These are phyloP conservation scores for Ganoderma lucidum DNA, from an alignment of 1,284 basidiomycete genomes.

Conservation along the genomic window DNA sequence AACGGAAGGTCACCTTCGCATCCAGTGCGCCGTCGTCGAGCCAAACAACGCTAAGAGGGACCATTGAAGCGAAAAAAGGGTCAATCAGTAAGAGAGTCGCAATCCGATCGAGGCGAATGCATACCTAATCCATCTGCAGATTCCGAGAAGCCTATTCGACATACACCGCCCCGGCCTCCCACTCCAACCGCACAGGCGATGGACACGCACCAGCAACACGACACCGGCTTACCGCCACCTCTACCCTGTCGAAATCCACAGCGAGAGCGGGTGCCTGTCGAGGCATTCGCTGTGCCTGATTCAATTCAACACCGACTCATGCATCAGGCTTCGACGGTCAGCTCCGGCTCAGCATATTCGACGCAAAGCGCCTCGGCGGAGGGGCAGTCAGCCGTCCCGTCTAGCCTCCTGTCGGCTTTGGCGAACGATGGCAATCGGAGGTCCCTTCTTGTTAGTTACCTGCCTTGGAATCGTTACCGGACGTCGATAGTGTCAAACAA, in stretches of 20 bases:
- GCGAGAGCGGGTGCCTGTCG: conserved; percentile 17
- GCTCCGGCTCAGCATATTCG: conserved; percentile 44
- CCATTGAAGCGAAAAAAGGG: conserved; percentile 7
- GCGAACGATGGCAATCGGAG: conserved; percentile 34
- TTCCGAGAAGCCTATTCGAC: conserved; percentile 20
- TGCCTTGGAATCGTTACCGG: conserved; percentile 33
- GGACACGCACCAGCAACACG: conserved; percentile 1
- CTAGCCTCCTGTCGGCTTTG: conserved; percentile 38
- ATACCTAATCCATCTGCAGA: conserved; percentile 17
- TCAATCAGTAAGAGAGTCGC: conserved; percentile 17
- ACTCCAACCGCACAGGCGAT: conserved; percentile 16
- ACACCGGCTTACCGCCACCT: conserved; percentile 22
- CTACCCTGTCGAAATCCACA: conserved; percentile 24
- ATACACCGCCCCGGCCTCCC: conserved; percentile 13
- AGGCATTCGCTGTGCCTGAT: conserved; percentile 27
- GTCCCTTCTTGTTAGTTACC: conserved; percentile 38
- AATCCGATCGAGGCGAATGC: not conserved
- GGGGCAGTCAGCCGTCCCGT: conserved; percentile 35
- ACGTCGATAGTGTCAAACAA: conserved; percentile 37
- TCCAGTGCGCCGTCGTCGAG: conserved; percentile 24
- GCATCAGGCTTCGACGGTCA: conserved; percentile 41
- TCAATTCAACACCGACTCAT: conserved; percentile 29
- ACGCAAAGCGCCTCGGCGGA: conserved; percentile 43
- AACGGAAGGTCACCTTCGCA: conserved; percentile 41
- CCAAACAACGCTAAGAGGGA: conserved; percentile 29